phyloP scores from a whole-genome alignment of 768 basidiomycete species.

The Trametes elegans region DNA sequence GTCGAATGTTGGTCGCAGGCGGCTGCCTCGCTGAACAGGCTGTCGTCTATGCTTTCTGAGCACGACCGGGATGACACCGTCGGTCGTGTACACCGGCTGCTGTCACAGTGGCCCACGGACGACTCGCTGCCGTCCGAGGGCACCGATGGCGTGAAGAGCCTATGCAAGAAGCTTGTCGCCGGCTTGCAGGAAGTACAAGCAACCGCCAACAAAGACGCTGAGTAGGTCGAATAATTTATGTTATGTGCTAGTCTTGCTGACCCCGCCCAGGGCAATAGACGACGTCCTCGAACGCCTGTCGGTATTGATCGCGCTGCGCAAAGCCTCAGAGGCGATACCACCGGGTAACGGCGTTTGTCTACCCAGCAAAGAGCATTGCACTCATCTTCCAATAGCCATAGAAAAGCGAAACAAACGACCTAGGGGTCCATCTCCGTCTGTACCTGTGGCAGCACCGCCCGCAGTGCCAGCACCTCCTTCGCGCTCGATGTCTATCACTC shows the following conservation, averaged over 20 bases:
- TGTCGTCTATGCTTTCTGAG: conserved; percentile 54
- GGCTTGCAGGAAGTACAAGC: conserved; percentile 63
- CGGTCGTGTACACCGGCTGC: conserved; percentile 69
- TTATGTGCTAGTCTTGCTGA: neutral
- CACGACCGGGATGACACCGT: conserved; percentile 55
- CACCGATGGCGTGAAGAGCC: conserved; percentile 58
- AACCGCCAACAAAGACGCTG: conserved; percentile 58
- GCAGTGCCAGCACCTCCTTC: conserved; percentile 27
- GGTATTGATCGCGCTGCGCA: conserved; percentile 70
- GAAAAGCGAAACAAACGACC: conserved; percentile 82
- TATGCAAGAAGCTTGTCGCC: conserved; percentile 58
- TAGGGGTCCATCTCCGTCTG: conserved; percentile 62
- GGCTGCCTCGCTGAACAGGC: conserved; percentile 50
- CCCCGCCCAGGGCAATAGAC: conserved; percentile 58
- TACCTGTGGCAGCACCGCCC: conserved; percentile 22
- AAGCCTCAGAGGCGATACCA: conserved; percentile 58
- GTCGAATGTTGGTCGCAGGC: conserved; percentile 76
- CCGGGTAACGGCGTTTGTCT: conserved; percentile 46
- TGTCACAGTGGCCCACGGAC: conserved; percentile 69
- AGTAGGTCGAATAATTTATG: conserved; percentile 40
- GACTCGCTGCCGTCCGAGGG: conserved; percentile 68
- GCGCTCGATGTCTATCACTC: conserved; percentile 53
- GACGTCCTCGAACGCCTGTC: conserved; percentile 66
- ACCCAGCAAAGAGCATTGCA: neutral
- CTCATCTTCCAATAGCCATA: conserved; percentile 24